Conservation (phyloP, 768 basidiomycete species). For the Tricholoma sp. region DNA sequence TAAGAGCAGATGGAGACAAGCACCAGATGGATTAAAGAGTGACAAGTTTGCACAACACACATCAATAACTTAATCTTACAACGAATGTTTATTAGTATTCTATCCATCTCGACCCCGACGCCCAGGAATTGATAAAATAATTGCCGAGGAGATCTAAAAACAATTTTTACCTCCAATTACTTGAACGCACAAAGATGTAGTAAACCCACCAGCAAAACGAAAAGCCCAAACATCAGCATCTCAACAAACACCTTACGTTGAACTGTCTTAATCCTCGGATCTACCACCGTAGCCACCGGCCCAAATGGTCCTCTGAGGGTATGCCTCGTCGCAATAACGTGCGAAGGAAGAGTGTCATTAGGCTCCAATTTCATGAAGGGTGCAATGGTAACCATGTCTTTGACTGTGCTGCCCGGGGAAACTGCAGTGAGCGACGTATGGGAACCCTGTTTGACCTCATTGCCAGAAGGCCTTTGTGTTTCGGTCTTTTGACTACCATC, state of each 20-base stretch:
- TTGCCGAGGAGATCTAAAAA: constrained; percentile 17
- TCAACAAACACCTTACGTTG: constrained; percentile 27
- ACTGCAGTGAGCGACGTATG: neutral
- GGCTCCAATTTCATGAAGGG: constrained; percentile 9
- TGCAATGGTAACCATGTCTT: constrained; percentile 13
- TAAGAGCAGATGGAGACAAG: too few species aligned
- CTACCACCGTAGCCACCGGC: constrained; percentile 34
- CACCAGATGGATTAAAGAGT: too few species aligned
- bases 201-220: constrained; percentile 17
- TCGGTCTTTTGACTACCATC: too few species aligned
- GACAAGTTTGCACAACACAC: neutral
- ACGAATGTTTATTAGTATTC: neutral
- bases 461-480: neutral
- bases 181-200: neutral
- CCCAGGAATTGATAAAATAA: constrained; percentile 20
- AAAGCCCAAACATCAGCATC: constrained; percentile 20
- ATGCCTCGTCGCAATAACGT: constrained; percentile 1
- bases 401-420: neutral
- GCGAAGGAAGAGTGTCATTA: neutral
- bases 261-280: constrained; percentile 29
- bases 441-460: neutral
- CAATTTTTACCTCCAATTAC: neutral
- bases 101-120: neutral
- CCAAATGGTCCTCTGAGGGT: constrained; percentile 30
- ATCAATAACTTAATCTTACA: neutral